Base-by-base conservation (phyloP, 306 rosid species). In the Cucumis hystrix region DNA sequence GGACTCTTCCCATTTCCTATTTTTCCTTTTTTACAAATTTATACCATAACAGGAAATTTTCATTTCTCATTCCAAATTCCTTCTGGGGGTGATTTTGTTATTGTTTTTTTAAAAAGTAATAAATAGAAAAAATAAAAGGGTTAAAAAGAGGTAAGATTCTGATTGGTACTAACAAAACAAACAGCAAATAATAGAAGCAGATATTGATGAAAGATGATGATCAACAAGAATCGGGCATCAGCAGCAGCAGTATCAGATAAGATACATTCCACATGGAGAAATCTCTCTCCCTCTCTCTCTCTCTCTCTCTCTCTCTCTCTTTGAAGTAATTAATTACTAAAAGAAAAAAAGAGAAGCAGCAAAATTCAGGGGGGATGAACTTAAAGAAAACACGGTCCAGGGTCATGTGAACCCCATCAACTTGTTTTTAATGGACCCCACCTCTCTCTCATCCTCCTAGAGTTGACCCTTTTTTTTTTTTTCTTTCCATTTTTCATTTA, bases 321-420 rank as follows among this genome's bases (percentile, higher is more conserved):
- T 10, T 0, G 5, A 11, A 10, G 11, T 4, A 49, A 14, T 51
- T 12, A 51, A 49, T 33, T 33, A 23, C 1, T 23, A 23, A 23
- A 23, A 77, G 81, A 84, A 77, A 76, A 28, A 28, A 28, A 28
- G 80, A 61, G 74, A 82, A 79, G 78, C 88, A 85, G 86, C 87
- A 87, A 76, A 80, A 83, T 33, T 81, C 96, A 87, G 96, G 97
- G 98, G 97, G 97, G 97, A 95, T 95, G 97, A 86, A 95, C 91
- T 81, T 84, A 72, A 77, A 75, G 40, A 69, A 85, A 79, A 83
- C 83, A 79, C 82, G 93, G 89, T 89, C 95, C 92, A 87, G 88
- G 80, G 83, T 92, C 95, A 87, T 92, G 95, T 90, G 95, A 89
- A 85, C 80, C 91, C 87, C 90, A 84, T 90, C 96, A 89, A 92